Percentiles rank a stretch among this genome's conserved stretches.
These are phyloP conservation scores for Wickerhamomyces queroliae DNA, from an alignment of 805 yeast genomes.

Conservation along the genomic window DNA sequence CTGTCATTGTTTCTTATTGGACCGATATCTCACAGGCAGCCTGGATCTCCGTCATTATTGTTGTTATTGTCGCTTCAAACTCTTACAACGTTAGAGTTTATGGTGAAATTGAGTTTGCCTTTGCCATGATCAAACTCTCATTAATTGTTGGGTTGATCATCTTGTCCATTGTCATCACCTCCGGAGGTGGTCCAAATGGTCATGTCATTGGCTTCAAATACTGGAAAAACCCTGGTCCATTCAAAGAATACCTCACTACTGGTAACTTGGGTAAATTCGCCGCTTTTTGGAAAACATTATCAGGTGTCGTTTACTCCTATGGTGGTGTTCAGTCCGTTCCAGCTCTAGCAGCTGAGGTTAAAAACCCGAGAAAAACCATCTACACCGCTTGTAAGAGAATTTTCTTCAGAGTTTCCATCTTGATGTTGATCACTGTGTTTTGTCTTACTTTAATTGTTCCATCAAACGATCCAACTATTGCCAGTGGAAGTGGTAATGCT, in stretches of 20 bases:
- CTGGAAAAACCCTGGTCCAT: slow-evolving; percentile 26
- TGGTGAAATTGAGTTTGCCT: slow-evolving; percentile 54
- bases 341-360: slow-evolving; percentile 47
- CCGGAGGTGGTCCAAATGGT: slow-evolving; percentile 55
- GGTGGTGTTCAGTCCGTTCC: slow-evolving; percentile 53
- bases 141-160: slow-evolving; percentile 57
- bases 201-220: slow-evolving; percentile 30
- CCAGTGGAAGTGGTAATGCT: slow-evolving; percentile 25
- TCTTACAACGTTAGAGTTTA: slow-evolving; percentile 33
- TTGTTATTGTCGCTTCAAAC: slow-evolving; percentile 30
- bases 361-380: slow-evolving; percentile 48
- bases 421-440: slow-evolving; percentile 28
- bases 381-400: slow-evolving; percentile 50
- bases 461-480: slow-evolving; percentile 24
- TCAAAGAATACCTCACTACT: slow-evolving; percentile 25
- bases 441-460: slow-evolving; percentile 30
- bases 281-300: slow-evolving; percentile 53
- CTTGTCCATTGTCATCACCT: slow-evolving; percentile 46
- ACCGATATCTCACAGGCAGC: slow-evolving; percentile 36
- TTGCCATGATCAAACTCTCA: slow-evolving; percentile 49
- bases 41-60: slow-evolving; percentile 38
- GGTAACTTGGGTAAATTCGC: slow-evolving; percentile 48
- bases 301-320: slow-evolving; percentile 57
- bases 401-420: slow-evolving; percentile 24
- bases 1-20: slow-evolving; percentile 43